Conservation (phyloP, 1,284 basidiomycete genomes). For the Peniophora sp. region DNA sequence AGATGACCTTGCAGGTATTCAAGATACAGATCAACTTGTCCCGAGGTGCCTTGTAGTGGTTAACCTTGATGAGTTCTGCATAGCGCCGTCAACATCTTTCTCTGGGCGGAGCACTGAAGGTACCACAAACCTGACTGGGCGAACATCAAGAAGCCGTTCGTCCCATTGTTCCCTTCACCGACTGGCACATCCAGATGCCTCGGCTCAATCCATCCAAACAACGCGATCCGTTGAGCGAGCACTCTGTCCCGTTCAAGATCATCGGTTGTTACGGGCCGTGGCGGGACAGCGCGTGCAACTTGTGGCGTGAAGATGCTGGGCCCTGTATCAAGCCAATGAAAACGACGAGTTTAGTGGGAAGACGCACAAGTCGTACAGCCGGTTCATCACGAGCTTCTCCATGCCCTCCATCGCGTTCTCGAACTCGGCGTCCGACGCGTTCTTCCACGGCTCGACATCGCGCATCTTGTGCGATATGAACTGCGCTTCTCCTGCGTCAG, state of each 20-base stretch:
- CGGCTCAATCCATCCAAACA: slow-evolving; percentile 89
- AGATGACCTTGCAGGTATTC: slow-evolving; percentile 99
- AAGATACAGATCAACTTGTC: slow-evolving; percentile 98
- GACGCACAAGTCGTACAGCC: slow-evolving; percentile 86
- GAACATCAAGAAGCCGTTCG: slow-evolving; percentile 86
- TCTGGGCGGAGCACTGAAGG: too few species aligned
- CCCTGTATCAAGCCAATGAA: slow-evolving; percentile 2
- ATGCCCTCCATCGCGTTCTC: slow-evolving; percentile 98
- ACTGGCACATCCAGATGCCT: slow-evolving; percentile 83
- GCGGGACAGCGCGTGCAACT: slow-evolving; percentile 52
- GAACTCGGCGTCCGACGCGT: slow-evolving; percentile 74
- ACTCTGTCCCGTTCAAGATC: slow-evolving; percentile 93
- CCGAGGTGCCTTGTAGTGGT: slow-evolving; percentile 96
- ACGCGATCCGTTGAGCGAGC: slow-evolving; percentile 80
- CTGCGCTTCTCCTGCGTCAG: slow-evolving; percentile 28
- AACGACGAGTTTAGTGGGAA: background rate
- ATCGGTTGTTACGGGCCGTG: slow-evolving; percentile 83
- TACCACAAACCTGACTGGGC: slow-evolving; percentile 74
- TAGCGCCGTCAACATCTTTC: too few species aligned
- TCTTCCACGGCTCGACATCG: slow-evolving; percentile 78
- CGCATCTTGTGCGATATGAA: slow-evolving; percentile 87
- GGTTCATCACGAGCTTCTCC: slow-evolving; percentile 99
- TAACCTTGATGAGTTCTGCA: slow-evolving; percentile 88
- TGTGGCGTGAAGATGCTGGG: slow-evolving; percentile 85
- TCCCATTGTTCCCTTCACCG: slow-evolving; percentile 61